Conservation (phyloP, 2,329 filamentous ascomycete species). For the Eutypa lata region DNA sequence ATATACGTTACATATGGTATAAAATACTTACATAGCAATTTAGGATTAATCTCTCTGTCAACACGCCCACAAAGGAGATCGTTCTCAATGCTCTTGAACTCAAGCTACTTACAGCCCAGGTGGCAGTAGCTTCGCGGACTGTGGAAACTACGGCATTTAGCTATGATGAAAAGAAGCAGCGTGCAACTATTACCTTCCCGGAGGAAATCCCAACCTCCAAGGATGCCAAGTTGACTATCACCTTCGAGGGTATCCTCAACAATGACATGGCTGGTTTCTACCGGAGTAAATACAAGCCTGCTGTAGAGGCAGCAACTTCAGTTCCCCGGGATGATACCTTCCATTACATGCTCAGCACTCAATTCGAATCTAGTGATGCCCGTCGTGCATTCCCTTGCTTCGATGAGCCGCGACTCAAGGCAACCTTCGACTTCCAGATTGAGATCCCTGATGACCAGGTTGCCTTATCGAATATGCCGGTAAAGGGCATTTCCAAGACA, state of each 20-base stretch:
- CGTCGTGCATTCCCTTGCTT: slow-evolving; percentile 96
- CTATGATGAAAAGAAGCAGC: slow-evolving; percentile 82
- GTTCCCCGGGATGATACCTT: slow-evolving; percentile 71
- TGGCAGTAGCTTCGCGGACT: slow-evolving; percentile 53
- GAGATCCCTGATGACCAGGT: slow-evolving; percentile 87
- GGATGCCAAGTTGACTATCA: slow-evolving; percentile 65
- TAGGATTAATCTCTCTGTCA: slow-evolving; percentile 72
- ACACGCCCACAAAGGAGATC: slow-evolving; percentile 70
- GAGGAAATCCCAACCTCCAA: slow-evolving; percentile 66
- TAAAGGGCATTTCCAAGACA: slow-evolving; percentile 62
- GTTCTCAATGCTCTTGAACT: slow-evolving; percentile 84
- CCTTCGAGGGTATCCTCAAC: slow-evolving; percentile 81
- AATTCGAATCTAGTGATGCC: slow-evolving; percentile 96
- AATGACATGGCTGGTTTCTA: slow-evolving; percentile 93
- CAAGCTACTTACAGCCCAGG: slow-evolving; percentile 64
- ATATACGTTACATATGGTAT: no score
- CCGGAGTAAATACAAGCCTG: slow-evolving; percentile 87
- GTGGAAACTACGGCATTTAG: slow-evolving; percentile 64
- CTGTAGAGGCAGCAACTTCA: slow-evolving; percentile 66
- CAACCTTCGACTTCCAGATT: slow-evolving; percentile 90
- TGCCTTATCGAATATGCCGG: slow-evolving; percentile 93
- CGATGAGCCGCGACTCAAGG: slow-evolving; percentile 95
- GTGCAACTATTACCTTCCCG: slow-evolving; percentile 74
- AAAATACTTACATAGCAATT: slow-evolving; percentile 1
- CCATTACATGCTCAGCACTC: slow-evolving; percentile 84